A percentile compares a stretch with the other conserved stretches of the same genome.
Evolutionary conservation across 805 yeast species (phyloP).

Genomic region (Danielozyma ontarioensis): DNA sequence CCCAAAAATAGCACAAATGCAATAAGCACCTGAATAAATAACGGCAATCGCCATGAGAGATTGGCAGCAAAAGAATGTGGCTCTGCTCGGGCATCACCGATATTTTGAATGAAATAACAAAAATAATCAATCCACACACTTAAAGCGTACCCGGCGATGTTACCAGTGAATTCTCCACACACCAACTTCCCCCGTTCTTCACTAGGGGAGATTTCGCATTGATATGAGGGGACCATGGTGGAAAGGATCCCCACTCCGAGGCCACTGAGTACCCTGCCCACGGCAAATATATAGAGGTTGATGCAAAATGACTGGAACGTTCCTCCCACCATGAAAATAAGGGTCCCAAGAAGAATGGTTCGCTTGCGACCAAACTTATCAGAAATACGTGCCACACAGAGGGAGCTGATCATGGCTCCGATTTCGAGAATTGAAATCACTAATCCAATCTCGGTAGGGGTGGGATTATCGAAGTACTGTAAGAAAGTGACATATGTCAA

Average conservation of each 20-base stretch:
- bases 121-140: conserved; percentile 86
- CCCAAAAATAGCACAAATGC: conserved; percentile 68
- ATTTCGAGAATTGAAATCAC: conserved; percentile 86
- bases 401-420: conserved; percentile 78
- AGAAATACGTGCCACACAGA: conserved; percentile 72
- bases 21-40: conserved; percentile 69
- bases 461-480: conserved; percentile 66
- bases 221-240: conserved; percentile 83
- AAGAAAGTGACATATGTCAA: conserved; percentile 69
- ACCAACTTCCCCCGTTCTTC: conserved; percentile 82
- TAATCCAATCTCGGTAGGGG: conserved; percentile 71
- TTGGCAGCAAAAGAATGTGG: conserved; percentile 34
- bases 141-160: conserved; percentile 72
- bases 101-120: conserved; percentile 58
- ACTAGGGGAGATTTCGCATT: conserved; percentile 83
- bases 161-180: conserved; percentile 85
- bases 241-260: conserved; percentile 83
- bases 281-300: conserved; percentile 51
- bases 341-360: conserved; percentile 76
- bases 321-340: conserved; percentile 77
- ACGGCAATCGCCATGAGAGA: conserved; percentile 73
- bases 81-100: conserved; percentile 35
- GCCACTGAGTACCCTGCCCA: conserved; percentile 76
- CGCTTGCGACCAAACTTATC: conserved; percentile 75
- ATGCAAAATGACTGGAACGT: conserved; percentile 59